phyloP scores from a whole-genome alignment of 805 yeast species.

The Nakazawaea ernobii region DNA sequence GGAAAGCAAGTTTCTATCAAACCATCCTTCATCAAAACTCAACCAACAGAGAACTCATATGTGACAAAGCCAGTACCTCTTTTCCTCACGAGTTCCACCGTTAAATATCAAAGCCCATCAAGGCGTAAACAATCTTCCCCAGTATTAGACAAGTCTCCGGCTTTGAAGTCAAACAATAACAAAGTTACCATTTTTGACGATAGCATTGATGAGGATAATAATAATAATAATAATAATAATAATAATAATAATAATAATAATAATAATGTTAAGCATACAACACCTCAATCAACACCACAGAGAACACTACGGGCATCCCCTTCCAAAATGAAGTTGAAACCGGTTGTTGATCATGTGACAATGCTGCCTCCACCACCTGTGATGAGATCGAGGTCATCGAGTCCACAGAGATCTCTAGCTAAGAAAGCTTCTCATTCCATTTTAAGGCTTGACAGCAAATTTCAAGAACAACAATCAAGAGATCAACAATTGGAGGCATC shows the following conservation, averaged over 20 bases:
- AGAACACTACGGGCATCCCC: conserved; percentile 8
- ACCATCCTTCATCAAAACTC: conserved; percentile 7
- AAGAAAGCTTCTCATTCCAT: conserved; percentile 21
- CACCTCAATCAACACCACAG: conserved; percentile 2
- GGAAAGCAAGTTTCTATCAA: background rate
- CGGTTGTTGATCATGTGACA: background rate
- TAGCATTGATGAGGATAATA: conserved; percentile 2
- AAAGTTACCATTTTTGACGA: conserved; percentile 3
- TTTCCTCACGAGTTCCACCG: conserved; percentile 9
- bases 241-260: background rate
- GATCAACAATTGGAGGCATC: conserved; percentile 12
- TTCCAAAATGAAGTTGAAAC: conserved; percentile 7
- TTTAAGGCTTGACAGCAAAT: conserved; percentile 17
- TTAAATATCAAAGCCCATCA: conserved; percentile 9
- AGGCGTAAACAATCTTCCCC: conserved; percentile 1
- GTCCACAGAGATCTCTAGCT: conserved; percentile 1
- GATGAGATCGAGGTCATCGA: background rate
- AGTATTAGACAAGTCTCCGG: background rate
- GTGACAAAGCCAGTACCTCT: conserved; percentile 10
- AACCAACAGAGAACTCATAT: conserved; percentile 8
- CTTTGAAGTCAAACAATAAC: background rate
- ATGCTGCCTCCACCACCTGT: conserved; percentile 4
- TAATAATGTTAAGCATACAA: background rate
- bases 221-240: background rate
- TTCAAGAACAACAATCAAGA: conserved; percentile 9